Conservation (phyloP, 176 grass and related monocot genomes). For the Thalia dealbata region DNA sequence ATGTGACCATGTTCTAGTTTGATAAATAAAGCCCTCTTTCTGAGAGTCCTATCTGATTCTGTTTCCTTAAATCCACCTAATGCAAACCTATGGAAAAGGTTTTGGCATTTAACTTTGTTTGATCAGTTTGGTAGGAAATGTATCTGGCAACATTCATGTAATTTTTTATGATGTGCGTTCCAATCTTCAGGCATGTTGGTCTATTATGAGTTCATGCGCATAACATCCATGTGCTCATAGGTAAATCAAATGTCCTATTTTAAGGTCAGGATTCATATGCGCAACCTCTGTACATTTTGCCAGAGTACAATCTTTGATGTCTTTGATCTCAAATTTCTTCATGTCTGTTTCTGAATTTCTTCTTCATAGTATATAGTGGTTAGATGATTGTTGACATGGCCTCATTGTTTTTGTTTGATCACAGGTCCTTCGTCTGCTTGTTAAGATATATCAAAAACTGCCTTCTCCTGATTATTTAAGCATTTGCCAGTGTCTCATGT, state of each 20-base stretch:
- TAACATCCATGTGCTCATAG: background rate
- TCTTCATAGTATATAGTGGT: background rate
- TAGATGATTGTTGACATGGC: background rate
- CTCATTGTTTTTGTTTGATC: constrained; percentile 16
- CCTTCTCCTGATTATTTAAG: constrained; percentile 82
- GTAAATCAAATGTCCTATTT: background rate
- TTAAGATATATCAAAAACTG: constrained; percentile 84
- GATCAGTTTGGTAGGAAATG: background rate
- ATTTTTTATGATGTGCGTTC: background rate
- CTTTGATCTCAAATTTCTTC: background rate
- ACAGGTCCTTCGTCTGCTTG: constrained; percentile 79
- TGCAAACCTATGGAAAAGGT: background rate
- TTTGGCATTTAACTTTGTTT: background rate
- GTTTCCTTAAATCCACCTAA: background rate
- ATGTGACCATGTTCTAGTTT: too few relatives aligned
- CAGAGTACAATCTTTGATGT: background rate
- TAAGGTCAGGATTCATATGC: background rate
- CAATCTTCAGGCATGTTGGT: background rate
- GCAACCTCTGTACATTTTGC: background rate
- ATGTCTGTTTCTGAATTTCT: background rate
- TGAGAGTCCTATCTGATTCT: background rate
- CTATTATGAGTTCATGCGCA: background rate
- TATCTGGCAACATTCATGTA: background rate
- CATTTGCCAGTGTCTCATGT: constrained; percentile 96
- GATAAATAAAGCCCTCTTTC: too few relatives aligned